Evolutionary conservation across 1,284 basidiomycete species (phyloP).

Genomic region (Somion occarium): DNA sequence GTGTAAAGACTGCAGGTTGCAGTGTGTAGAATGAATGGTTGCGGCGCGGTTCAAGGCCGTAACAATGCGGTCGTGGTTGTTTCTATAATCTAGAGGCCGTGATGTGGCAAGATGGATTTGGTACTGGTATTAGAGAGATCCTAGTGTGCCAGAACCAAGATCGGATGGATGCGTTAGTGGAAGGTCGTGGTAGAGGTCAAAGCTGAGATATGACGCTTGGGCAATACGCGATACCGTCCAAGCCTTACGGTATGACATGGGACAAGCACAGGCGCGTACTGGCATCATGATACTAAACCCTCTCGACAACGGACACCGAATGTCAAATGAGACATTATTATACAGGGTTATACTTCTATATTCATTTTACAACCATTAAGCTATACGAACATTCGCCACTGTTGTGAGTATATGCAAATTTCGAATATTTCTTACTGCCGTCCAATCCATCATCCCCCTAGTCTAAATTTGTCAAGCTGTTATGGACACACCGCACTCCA

Average conservation of each 20-base stretch:
- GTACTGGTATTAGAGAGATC: neutral
- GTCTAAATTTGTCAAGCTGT: too few relatives aligned
- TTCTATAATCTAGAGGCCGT: neutral
- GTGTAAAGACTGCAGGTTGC: neutral
- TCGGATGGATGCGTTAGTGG: neutral
- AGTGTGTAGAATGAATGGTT: neutral
- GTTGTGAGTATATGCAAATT: too few relatives aligned
- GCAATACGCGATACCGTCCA: neutral
- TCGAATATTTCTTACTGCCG: too few relatives aligned
- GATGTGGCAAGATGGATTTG: neutral
- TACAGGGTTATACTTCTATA: too few relatives aligned
- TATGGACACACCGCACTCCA: constrained; percentile 19
- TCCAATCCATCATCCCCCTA: too few relatives aligned
- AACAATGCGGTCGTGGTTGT: neutral
- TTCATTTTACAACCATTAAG: too few relatives aligned
- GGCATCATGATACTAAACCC: too few relatives aligned
- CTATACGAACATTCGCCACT: too few relatives aligned
- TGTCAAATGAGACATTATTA: too few relatives aligned
- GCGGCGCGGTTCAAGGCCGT: neutral
- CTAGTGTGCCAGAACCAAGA: neutral
- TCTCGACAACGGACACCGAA: too few relatives aligned
- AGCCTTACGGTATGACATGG: neutral
- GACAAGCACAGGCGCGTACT: neutral
- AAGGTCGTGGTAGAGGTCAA: neutral
- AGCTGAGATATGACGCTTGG: neutral